These are phyloP conservation scores for Trypanosoma conorhini DNA, from an alignment of 208 protist species.

Conservation along the genomic window DNA sequence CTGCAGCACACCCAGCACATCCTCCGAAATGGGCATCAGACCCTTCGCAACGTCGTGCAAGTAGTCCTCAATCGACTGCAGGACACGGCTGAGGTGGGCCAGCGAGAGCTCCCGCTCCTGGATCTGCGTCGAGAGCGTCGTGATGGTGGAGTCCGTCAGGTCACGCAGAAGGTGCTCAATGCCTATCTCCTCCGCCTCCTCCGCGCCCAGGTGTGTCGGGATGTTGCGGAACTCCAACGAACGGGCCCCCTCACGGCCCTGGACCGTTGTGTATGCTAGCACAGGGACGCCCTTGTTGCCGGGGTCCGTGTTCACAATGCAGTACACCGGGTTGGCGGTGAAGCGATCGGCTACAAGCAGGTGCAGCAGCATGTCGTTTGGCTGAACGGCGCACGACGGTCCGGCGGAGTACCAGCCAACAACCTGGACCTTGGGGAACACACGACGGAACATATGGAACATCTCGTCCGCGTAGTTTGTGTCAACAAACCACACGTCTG, in stretches of 20 bases:
- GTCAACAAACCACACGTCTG: constrained; percentile 99
- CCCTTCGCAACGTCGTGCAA: constrained; percentile 80
- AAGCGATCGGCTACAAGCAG: constrained; percentile 95
- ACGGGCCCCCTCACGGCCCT: constrained; percentile 71
- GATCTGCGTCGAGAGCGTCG: constrained; percentile 95
- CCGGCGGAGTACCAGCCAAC: constrained; percentile 99
- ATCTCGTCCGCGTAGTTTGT: constrained; percentile 96
- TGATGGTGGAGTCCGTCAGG: constrained; percentile 96
- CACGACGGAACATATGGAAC: constrained; percentile 99
- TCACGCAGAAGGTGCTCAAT: constrained; percentile 99
- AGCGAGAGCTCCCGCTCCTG: constrained; percentile 94
- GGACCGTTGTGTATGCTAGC: constrained; percentile 90
- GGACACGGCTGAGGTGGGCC: constrained; percentile 85
- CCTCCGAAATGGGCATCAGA: constrained; percentile 76
- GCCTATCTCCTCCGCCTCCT: constrained; percentile 99
- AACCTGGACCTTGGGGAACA: constrained; percentile 97
- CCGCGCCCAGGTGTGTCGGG: constrained; percentile 93
- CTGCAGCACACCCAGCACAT: constrained; percentile 88
- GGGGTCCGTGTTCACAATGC: constrained; percentile 90
- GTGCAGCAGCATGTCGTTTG: constrained; percentile 98
- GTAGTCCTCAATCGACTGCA: constrained; percentile 93
- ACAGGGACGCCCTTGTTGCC: constrained; percentile 90
- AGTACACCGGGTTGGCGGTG: constrained; percentile 91
- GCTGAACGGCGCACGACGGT: constrained; percentile 93
- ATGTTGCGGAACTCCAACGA: constrained; percentile 92